These are phyloP conservation scores for Rhododendron williamsianum DNA, from an alignment of 148 eudicot genomes.

Conservation along the genomic window DNA sequence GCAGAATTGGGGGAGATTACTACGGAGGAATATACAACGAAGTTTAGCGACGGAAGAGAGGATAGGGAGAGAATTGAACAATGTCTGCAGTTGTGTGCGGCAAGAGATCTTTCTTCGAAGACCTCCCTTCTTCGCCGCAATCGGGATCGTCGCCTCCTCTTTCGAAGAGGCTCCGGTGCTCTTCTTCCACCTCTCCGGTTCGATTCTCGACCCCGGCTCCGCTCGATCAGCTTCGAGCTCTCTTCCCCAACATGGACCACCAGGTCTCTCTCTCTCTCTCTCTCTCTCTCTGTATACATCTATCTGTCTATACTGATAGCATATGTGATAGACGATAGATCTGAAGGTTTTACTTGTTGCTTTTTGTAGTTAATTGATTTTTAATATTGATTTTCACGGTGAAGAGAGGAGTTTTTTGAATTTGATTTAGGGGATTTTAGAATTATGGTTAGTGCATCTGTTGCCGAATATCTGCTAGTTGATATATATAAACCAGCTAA, in stretches of 20 bases:
- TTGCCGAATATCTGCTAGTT: not conserved
- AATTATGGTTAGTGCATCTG: not conserved
- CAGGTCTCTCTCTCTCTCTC: conserved; percentile 13
- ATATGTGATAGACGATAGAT: not conserved
- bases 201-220: conserved; percentile 31
- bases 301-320: not conserved
- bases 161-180: conserved; percentile 49
- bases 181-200: conserved; percentile 56
- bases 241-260: conserved; percentile 47
- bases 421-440: not conserved
- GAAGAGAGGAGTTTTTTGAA: not conserved
- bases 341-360: not conserved
- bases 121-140: conserved; percentile 32
- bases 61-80: conserved; percentile 10
- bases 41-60: not conserved
- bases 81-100: conserved; percentile 47
- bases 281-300: not conserved
- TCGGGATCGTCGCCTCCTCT: conserved; percentile 51
- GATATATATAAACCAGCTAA: too few relatives aligned
- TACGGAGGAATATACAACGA: not conserved
- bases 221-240: conserved; percentile 34
- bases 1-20: not conserved
- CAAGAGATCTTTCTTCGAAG: conserved; percentile 75
- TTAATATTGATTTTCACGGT: not conserved
- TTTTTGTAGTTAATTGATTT: not conserved